Conservation (phyloP, 306 rosid species). For the Senna siamea region DNA sequence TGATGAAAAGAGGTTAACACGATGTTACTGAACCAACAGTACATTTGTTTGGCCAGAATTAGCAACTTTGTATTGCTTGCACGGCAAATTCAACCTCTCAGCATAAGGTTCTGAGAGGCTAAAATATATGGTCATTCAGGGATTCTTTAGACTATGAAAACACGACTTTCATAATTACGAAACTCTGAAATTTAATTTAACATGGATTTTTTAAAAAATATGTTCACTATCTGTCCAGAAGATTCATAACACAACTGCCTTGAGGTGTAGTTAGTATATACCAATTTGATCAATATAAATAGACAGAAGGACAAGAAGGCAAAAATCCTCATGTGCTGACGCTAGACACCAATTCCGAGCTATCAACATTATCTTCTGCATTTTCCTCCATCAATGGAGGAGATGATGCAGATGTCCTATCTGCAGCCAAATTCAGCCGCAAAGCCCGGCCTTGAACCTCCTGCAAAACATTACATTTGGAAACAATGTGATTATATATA, state of each 20-base stretch:
- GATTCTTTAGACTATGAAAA: too few species aligned
- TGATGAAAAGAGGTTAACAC: background rate
- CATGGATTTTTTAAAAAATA: background rate
- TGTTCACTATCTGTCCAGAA: constrained; percentile 12
- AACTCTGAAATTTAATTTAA: constrained; percentile 18
- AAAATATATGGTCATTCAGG: too few species aligned
- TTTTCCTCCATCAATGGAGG: constrained; percentile 37
- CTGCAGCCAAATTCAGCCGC: constrained; percentile 68
- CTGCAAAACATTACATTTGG: constrained; percentile 44
- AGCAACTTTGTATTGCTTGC: too few species aligned
- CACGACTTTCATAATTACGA: constrained; percentile 32
- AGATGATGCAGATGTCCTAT: constrained; percentile 46
- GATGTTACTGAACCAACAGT: background rate
- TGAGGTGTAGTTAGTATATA: constrained; percentile 32
- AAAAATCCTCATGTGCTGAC: constrained; percentile 50
- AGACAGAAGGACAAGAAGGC: background rate
- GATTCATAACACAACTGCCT: constrained; percentile 37
- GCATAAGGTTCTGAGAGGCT: too few species aligned
- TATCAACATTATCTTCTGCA: constrained; percentile 42
- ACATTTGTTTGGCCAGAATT: background rate
- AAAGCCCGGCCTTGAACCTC: constrained; percentile 81
- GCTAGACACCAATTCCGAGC: constrained; percentile 65
- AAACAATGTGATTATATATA: constrained; percentile 14
- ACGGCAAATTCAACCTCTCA: too few species aligned
- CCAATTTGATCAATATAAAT: constrained; percentile 21